phyloP scores from a whole-genome alignment of 805 yeast species.

The Ogataea glucozyma region DNA sequence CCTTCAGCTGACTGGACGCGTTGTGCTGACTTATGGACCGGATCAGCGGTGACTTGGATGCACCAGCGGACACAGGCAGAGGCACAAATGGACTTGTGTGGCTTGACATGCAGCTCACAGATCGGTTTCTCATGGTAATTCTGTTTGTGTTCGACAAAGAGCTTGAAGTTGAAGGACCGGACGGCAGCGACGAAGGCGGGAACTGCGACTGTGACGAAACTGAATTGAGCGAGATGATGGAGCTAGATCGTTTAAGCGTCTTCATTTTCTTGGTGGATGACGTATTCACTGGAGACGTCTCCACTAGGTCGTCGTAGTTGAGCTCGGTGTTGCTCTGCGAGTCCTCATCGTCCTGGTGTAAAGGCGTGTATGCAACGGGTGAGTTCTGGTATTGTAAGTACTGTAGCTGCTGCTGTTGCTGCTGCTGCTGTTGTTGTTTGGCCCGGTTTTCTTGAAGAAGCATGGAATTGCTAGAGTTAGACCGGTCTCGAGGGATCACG shows the following conservation, averaged over 20 bases:
- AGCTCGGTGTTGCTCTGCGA: constrained; percentile 4
- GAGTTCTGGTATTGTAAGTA: not conserved
- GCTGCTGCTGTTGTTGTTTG: constrained; percentile 1
- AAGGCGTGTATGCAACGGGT: constrained; percentile 23
- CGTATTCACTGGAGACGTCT: constrained; percentile 30
- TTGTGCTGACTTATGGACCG: constrained; percentile 8
- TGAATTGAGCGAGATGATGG: constrained; percentile 31
- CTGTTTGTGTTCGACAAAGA: constrained; percentile 9
- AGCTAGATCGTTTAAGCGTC: constrained; percentile 30
- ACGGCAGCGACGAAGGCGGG: constrained; percentile 19
- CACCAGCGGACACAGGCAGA: constrained; percentile 6
- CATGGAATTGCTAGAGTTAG: constrained; percentile 24
- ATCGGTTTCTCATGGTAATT: constrained; percentile 17
- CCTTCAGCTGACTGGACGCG: constrained; percentile 1
- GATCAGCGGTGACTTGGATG: constrained; percentile 14
- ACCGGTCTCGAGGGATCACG: constrained; percentile 18
- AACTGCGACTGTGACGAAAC: constrained; percentile 22
- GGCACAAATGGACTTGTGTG: constrained; percentile 1
- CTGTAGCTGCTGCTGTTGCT: no score
- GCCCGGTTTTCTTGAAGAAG: constrained; percentile 10
- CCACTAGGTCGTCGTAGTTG: constrained; percentile 21
- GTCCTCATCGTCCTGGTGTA: constrained; percentile 22
- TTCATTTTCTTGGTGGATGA: constrained; percentile 31
- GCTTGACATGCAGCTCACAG: constrained; percentile 18
- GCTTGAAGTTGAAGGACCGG: constrained; percentile 1